Percentiles rank a stretch among this genome's conserved stretches.
phyloP scores from a whole-genome alignment of 2,329 filamentous ascomycete genomes.

The Aspergillus novofumigatus region DNA sequence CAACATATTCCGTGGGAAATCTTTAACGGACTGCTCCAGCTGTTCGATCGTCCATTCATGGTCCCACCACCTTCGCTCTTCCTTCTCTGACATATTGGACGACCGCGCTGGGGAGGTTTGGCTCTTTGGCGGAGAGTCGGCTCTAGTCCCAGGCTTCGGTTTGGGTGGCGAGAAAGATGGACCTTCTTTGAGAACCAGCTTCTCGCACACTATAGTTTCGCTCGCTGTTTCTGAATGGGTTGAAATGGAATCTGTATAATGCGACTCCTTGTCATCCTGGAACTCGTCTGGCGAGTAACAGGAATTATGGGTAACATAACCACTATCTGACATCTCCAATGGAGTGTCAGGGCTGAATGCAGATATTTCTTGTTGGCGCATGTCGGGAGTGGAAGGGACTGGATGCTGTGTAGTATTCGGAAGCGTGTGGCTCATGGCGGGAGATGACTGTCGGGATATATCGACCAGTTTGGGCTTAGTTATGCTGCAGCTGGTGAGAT shows the following conservation, averaged over 20 bases:
- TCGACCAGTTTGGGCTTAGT: constrained; percentile 36
- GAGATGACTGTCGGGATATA: constrained; percentile 35
- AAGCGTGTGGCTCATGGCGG: constrained; percentile 21
- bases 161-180: constrained; percentile 15
- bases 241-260: constrained; percentile 25
- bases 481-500: constrained; percentile 29
- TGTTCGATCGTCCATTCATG: constrained; percentile 39
- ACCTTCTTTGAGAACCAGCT: constrained; percentile 15
- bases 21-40: constrained; percentile 34
- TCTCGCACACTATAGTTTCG: constrained; percentile 24
- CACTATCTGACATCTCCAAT: constrained; percentile 33
- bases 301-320: constrained; percentile 28
- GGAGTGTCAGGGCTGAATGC: constrained; percentile 39
- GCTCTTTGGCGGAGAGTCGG: constrained; percentile 11
- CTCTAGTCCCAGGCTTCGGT: constrained; percentile 16
- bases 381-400: constrained; percentile 34
- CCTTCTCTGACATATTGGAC: constrained; percentile 24
- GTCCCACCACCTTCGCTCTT: constrained; percentile 32
- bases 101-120: constrained; percentile 14
- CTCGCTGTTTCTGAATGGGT: constrained; percentile 23
- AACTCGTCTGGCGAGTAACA: constrained; percentile 23
- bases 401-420: constrained; percentile 22
- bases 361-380: constrained; percentile 33
- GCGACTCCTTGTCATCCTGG: constrained; percentile 24
- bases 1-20: constrained; percentile 33